Evolutionary conservation across 2,329 filamentous ascomycete genomes (phyloP), one percentile per base, ranked within the genome.

Genomic region (Talaromyces sp.): DNA sequence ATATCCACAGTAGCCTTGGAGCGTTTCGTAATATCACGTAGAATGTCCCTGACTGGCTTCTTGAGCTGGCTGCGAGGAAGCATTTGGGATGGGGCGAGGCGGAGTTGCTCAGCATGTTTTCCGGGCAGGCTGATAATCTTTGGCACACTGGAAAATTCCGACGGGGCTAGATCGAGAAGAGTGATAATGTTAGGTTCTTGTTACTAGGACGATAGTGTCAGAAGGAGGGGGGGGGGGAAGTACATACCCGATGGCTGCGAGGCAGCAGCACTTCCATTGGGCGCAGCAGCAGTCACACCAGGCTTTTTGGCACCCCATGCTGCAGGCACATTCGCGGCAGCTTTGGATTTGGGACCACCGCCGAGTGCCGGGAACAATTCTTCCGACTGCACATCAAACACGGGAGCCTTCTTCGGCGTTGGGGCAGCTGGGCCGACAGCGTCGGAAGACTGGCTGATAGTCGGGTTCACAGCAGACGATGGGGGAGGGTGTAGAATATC

Each of bases 281-380:
- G 68, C 61, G 73, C 63, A 50, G 71, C 64, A 34, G 72, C 68
- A 31, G 76, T 70, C 64, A 79, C 77, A 23, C 72, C 73, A 55
- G 78, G 68, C 59, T 77, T 82, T 65, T 89, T 90, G 40, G 85
- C 85, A 65, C 89, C 89, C 92, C 94, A 97, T 68, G 90, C 87
- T 53, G 89, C 87, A 54, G 88, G 83, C 63, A 87, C 83, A 67
- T 62, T 62, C 9, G 86, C 84, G 61, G 87, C 82, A 65, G 84
- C 77, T 66, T 79, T 78, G 36, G 87, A 81, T 77, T 92, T 93
- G 59, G 87, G 81, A 6, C 78, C 85, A 65, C 85, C 83, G 59
- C 93, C 94, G 54, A 99, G 85, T 68, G 93, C 88, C n/a, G 95
- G 95, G 83, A 99, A 99, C 63, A 91, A 82, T 77, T 98, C 93